Evolutionary conservation across 192 early-diverging fungal species (phyloP).

Genomic region (Thoreauomyces humboldtii): DNA sequence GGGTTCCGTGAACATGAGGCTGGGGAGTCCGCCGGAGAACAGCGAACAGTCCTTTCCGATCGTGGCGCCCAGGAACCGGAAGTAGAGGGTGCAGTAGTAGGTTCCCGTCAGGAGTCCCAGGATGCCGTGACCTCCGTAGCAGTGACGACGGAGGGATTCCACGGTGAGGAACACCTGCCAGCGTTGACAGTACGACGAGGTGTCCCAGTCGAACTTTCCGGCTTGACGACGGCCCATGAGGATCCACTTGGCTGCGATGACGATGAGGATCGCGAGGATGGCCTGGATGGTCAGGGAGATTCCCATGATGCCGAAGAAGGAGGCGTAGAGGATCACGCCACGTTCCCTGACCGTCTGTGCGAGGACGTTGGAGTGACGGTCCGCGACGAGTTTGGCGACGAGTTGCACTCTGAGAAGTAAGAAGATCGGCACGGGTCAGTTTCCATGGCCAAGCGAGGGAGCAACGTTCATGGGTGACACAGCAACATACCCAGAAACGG

Average conservation of each 20-base stretch:
- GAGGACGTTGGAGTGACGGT: neutral
- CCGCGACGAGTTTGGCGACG: neutral
- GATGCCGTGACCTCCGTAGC: conserved; percentile 16
- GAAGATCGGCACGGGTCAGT: too few species aligned
- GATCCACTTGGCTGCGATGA: conserved; percentile 39
- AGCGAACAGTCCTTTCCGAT: conserved; percentile 46
- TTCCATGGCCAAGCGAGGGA: too few species aligned
- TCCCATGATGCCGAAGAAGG: neutral
- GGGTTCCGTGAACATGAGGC: conserved; percentile 48
- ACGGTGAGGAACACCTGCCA: conserved; percentile 46
- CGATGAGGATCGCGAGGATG: conserved; percentile 16
- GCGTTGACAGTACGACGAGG: conserved; percentile 43
- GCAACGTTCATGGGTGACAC: too few species aligned
- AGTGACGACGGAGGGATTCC: conserved; percentile 21
- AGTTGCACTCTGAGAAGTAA: too few species aligned
- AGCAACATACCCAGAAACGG: neutral
- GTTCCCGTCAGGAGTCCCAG: conserved; percentile 38
- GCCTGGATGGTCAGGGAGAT: conserved; percentile 1
- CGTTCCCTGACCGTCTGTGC: neutral
- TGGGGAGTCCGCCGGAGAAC: conserved; percentile 47
- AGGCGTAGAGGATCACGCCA: neutral
- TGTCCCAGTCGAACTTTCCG: conserved; percentile 47
- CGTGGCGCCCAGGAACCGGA: conserved; percentile 37
- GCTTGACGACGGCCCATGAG: conserved; percentile 37
- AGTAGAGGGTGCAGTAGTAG: conserved; percentile 38